Conservation (phyloP, 2,329 filamentous ascomycete genomes). For the Sclerotinia nivalis region DNA sequence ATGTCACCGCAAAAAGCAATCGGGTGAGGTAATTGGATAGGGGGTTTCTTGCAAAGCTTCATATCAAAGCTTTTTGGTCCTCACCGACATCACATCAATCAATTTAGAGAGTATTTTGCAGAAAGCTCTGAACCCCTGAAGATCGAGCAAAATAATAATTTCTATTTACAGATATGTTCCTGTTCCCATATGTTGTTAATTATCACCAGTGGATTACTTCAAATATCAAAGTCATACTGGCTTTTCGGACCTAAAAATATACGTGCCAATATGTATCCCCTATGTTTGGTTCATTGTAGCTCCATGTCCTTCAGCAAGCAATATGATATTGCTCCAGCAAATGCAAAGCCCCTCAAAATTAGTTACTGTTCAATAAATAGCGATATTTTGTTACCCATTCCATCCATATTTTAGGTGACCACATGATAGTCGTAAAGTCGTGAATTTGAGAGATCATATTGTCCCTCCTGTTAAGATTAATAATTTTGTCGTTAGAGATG, state of each 20-base stretch:
- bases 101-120: not conserved
- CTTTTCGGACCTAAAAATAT: conserved; percentile 17
- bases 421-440: conserved; percentile 8
- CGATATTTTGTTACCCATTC: conserved; percentile 15
- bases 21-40: not conserved
- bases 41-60: not conserved
- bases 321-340: not conserved
- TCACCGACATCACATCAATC: conserved; percentile 6
- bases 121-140: conserved; percentile 4
- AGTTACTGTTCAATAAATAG: conserved; percentile 18
- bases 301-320: not conserved
- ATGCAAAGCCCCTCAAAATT: conserved; percentile 17
- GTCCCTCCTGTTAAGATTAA: not conserved
- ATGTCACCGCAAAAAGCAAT: conserved; percentile 6
- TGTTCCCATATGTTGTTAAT: not conserved
- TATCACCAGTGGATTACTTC: not conserved
- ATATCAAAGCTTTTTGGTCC: conserved; percentile 11
- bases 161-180: conserved; percentile 20
- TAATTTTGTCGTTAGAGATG: conserved; percentile 5
- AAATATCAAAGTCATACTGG: not conserved
- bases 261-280: conserved; percentile 10
- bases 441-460: not conserved
- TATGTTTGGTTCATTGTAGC: not conserved
- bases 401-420: not conserved
- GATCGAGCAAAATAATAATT: conserved; percentile 1